Base-by-base conservation (phyloP, 495 filamentous ascomycete species). In the Cercophora scortea region DNA sequence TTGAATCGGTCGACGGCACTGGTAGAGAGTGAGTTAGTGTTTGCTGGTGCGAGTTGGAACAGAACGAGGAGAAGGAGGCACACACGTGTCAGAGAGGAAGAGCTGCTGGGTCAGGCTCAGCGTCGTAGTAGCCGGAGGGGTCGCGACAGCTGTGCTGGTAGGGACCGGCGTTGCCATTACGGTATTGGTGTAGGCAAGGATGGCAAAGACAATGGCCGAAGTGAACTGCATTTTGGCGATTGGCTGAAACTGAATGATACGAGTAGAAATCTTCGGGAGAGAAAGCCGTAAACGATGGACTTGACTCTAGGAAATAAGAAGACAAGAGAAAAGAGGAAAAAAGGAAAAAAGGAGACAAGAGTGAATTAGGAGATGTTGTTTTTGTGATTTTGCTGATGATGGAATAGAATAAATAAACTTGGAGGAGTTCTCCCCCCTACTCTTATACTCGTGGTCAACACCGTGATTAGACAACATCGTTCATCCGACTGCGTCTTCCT, bases 1-100 rank as follows among this genome's bases (percentile, higher is more conserved):
- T 57, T 61, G 52, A 57, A 57, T 49, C 55, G 32, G 43, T 65
- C 62, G 45, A 62, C 59, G 51, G 58, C 61, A 44, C 54, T 56
- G 2, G n/a, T 11, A 11, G 8, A 2, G n/a, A 8, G n/a, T 11
- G 38, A 7, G 38, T 41, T 12, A 40, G n/a, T 51, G 13, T 25
- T 42, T 5, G 5, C 25, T 25, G 25, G 25, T 2, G 25, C 25
- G 25, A 51, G 19, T 45, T 16, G 17, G 8, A 18, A 44, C 32
- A 25, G 42, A 10, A 32, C 1, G 15, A 34, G 9, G 38, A 12
- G 13, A 25, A 25, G 25, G 40, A 40, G 40, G 4, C 8, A 38
- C 50, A n/a, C 46, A 52, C 50, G 57, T 57, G 51, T 62, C 58
- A 8, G 57, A 44, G 34, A 53, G 42, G 25, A 36, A 47, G 34